Evolutionary conservation across 164 flowering plant species (phyloP), one percentile per base, ranked within the genome.

Genomic region (Euptelea pleiosperma): DNA sequence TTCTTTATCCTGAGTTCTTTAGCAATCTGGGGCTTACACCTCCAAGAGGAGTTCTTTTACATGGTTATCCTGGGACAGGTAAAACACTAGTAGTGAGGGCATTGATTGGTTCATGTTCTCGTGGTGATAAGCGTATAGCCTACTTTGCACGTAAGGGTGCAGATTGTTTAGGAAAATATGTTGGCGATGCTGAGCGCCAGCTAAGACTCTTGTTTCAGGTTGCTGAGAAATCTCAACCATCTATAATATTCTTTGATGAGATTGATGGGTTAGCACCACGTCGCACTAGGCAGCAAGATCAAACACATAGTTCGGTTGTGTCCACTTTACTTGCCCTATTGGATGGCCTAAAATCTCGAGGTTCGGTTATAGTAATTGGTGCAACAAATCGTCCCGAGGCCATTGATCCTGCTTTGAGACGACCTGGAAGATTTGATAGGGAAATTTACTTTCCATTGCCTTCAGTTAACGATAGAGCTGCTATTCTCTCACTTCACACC

Each of bases 171-270:
- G 99, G 99, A 31, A 93, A 93, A 68, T 93, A 93, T 73, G 97
- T 93, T 57, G 99, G 99, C 71, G 99, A 93, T 80, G 97, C 98
- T 66, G 98, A 90, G 73, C 97, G 97, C 29, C 97, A 90, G 78
- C 66, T 93, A 30, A 81, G 97, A 62, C 84, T 90, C 37, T 72
- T 90, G 73, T 93, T 90, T 76, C 97, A 93, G 74, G 97, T 93
- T 74, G 97, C 97, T 55, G 99, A 93, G 77, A 90, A 58, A 75
- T 88, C 88, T 72, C 99, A 93, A 61, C 99, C 99, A 37, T 93
- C 99, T 36, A 86, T 93, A 48, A 93, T 93, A 52, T 93, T 93
- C 70, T 93, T 93, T 71, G 99, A 93, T 76, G 99, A 93, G 72
- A 93, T 93, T 63, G 99, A 93, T 75, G 99, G 99, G 14, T 70